Conservation (phyloP, 2,329 filamentous ascomycete species). For the Exophiala dermatitidis region DNA sequence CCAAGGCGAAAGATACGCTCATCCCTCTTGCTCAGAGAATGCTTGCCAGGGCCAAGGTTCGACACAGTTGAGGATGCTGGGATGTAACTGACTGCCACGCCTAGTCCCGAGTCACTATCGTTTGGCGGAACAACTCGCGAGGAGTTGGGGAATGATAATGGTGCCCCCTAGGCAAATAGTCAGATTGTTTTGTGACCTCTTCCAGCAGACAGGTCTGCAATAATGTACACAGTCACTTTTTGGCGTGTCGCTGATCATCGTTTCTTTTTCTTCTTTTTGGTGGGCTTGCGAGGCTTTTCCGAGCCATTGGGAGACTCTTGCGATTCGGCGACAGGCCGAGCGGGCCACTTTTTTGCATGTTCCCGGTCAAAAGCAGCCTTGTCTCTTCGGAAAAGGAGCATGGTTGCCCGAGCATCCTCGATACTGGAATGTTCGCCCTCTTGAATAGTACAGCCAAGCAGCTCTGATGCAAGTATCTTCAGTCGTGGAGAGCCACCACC, state of each 20-base stretch:
- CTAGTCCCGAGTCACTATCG: no score
- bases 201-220: no score
- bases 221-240: not conserved
- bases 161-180: no score
- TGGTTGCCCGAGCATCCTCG: conserved; percentile 78
- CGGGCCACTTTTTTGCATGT: conserved; percentile 51
- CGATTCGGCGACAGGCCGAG: conserved; percentile 3
- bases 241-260: conserved; percentile 29
- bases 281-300: conserved; percentile 33
- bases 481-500: conserved; percentile 45
- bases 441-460: conserved; percentile 55
- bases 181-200: no score
- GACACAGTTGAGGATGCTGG: no score
- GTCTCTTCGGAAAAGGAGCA: conserved; percentile 76
- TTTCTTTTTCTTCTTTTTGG: conserved; percentile 41
- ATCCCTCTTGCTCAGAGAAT: no score
- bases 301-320: conserved; percentile 1
- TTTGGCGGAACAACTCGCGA: no score
- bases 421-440: conserved; percentile 54
- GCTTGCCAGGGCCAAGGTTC: no score
- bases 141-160: no score
- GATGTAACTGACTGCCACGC: no score
- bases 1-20: no score
- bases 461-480: conserved; percentile 50
- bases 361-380: conserved; percentile 82